phyloP scores from a whole-genome alignment of 177 flowering plant genomes.

The Tripterygium wilfordii region DNA sequence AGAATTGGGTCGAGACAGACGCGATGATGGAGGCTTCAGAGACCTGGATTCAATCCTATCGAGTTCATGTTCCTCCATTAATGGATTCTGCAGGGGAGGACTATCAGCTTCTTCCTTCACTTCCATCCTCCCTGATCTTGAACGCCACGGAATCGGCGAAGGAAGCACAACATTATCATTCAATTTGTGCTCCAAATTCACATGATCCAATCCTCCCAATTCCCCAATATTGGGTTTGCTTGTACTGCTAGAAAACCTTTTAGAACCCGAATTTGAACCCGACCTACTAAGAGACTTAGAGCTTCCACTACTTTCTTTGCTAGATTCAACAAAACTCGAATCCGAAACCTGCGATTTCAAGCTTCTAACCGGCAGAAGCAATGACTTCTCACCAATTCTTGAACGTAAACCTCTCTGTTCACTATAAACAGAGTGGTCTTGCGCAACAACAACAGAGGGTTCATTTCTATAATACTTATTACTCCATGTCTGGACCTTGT shows the following conservation, averaged over 20 bases:
- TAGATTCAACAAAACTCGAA: constrained; percentile 5
- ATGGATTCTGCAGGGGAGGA: too few relatives aligned
- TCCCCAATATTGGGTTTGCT: constrained; percentile 18
- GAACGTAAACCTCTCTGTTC: constrained; percentile 19
- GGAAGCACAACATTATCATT: constrained; percentile 50
- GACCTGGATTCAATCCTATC: too few relatives aligned
- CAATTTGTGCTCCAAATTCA: too few relatives aligned
- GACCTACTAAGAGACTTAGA: constrained; percentile 27
- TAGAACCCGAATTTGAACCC: constrained; percentile 20
- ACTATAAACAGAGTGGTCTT: constrained; percentile 29
- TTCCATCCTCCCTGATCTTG: constrained; percentile 68
- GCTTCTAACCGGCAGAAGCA: constrained; percentile 81
- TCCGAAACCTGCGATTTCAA: constrained; percentile 54
- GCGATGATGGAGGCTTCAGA: constrained; percentile 21
- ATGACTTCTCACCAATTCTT: constrained; percentile 33
- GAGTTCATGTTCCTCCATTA: constrained; percentile 27
- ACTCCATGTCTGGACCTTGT: constrained; percentile 72
- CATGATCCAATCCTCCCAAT: constrained; percentile 11
- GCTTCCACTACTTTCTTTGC: constrained; percentile 6
- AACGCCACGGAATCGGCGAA: constrained; percentile 81
- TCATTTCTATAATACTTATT: constrained; percentile 54
- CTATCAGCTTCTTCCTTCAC: constrained; percentile 29
- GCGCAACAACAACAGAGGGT: constrained; percentile 48
- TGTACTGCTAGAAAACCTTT: constrained; percentile 15
- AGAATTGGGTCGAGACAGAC: constrained; percentile 25